phyloP scores from a whole-genome alignment of 306 rosid species.

The Malus fusca region DNA sequence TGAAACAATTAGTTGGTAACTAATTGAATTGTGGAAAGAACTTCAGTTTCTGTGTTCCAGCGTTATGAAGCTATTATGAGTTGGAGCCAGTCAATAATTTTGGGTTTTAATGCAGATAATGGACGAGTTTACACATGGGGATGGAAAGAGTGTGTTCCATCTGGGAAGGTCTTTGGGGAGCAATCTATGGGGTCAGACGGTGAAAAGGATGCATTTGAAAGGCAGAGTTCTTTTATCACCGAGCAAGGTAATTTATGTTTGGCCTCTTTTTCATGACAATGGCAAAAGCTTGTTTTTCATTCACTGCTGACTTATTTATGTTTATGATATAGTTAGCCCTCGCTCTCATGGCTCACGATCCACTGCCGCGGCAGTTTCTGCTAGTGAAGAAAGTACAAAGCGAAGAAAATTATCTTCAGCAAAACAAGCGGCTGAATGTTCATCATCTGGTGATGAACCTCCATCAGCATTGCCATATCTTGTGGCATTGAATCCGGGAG shows the following conservation, averaged over 20 bases:
- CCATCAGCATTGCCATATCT: slow-evolving; percentile 80
- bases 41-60: not conserved
- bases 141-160: slow-evolving; percentile 97
- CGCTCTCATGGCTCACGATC: slow-evolving; percentile 56
- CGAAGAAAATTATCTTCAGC: slow-evolving; percentile 66
- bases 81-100: not conserved
- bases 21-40: not conserved
- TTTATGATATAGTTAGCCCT: slow-evolving; percentile 57
- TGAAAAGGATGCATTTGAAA: slow-evolving; percentile 56
- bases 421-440: slow-evolving; percentile 68
- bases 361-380: slow-evolving; percentile 36
- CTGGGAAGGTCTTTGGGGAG: slow-evolving; percentile 75
- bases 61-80: not conserved
- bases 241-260: slow-evolving; percentile 54
- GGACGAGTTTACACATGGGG: slow-evolving; percentile 96
- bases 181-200: slow-evolving; percentile 30
- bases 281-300: slow-evolving; percentile 12
- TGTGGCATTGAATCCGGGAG: slow-evolving; percentile 70
- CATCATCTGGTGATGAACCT: slow-evolving; percentile 67
- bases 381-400: slow-evolving; percentile 75
- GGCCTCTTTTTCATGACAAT: slow-evolving; percentile 20
- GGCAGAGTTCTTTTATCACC: slow-evolving; percentile 44
- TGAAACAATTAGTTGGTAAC: slow-evolving; percentile 7
- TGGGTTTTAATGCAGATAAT: slow-evolving; percentile 32
- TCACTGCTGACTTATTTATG: slow-evolving; percentile 22